Evolutionary conservation across 805 yeast species (phyloP).

Genomic region (Kockiozyma suomiensis): DNA sequence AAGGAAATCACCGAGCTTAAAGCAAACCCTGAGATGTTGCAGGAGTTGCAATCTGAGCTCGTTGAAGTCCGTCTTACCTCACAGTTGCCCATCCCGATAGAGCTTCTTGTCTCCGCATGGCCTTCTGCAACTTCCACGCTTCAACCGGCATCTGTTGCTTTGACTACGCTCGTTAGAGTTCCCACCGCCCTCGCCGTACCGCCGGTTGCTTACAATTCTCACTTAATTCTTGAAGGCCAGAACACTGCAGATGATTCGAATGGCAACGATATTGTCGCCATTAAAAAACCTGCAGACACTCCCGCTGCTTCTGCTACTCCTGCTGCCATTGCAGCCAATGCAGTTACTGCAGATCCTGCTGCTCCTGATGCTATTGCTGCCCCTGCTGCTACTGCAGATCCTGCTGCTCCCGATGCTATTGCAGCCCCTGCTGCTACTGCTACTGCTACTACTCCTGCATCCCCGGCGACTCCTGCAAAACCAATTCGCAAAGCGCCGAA

Average conservation of each 20-base stretch:
- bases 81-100: background rate
- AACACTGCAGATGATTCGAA: background rate
- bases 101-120: background rate
- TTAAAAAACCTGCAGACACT: too few relatives aligned
- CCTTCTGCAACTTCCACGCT: background rate
- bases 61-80: background rate
- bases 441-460: background rate
- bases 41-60: background rate
- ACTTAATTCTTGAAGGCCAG: too few relatives aligned
- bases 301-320: background rate
- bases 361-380: background rate
- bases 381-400: background rate
- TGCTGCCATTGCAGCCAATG: background rate
- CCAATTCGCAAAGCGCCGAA: background rate
- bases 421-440: background rate
- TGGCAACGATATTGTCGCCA: too few relatives aligned
- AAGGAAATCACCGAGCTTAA: constrained; percentile 2
- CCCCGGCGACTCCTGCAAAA: background rate
- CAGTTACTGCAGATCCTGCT: too few relatives aligned
- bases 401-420: too few relatives aligned
- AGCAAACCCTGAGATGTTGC: background rate
- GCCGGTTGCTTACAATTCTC: background rate
- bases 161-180: background rate
- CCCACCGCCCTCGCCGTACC: background rate
- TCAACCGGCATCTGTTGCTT: background rate